phyloP scores from a whole-genome alignment of 106 monocot genomes.

The Acorus gramineus region DNA sequence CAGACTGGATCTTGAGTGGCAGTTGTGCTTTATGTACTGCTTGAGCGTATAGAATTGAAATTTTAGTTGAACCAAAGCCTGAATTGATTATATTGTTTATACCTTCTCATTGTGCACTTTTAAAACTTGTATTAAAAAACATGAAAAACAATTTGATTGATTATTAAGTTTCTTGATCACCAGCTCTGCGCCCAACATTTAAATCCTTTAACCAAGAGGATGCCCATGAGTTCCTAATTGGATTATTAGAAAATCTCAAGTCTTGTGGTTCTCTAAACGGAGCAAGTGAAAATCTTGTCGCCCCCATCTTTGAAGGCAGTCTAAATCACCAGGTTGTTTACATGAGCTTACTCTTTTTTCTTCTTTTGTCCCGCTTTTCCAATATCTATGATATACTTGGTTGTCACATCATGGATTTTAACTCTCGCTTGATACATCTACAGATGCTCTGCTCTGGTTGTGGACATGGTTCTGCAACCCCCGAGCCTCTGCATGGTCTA shows the following conservation, averaged over 20 bases:
- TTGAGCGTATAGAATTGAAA: no score
- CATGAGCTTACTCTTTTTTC: neutral
- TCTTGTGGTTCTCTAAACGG: conserved; percentile 17
- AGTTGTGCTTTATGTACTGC: no score
- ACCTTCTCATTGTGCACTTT: no score
- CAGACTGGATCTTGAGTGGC: no score
- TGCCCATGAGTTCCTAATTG: conserved; percentile 73
- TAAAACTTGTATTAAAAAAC: no score
- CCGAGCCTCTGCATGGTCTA: conserved; percentile 53
- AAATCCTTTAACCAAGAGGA: conserved; percentile 47
- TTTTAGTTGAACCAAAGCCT: no score
- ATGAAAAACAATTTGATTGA: no score
- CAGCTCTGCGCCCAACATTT: conserved; percentile 10
- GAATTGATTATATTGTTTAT: no score
- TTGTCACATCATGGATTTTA: neutral
- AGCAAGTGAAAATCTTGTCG: conserved; percentile 24
- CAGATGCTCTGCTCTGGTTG: conserved; percentile 61
- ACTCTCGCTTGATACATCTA: neutral
- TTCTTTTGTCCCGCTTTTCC: no score
- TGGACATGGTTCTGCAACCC: conserved; percentile 52
- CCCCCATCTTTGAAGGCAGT: conserved; percentile 57
- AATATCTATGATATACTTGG: neutral
- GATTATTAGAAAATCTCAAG: conserved; percentile 52
- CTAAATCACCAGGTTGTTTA: conserved; percentile 52
- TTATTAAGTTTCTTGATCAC: no score